These are phyloP conservation scores for Wickerhamomyces hampshirensis DNA, from an alignment of 805 yeast species.

Conservation along the genomic window DNA sequence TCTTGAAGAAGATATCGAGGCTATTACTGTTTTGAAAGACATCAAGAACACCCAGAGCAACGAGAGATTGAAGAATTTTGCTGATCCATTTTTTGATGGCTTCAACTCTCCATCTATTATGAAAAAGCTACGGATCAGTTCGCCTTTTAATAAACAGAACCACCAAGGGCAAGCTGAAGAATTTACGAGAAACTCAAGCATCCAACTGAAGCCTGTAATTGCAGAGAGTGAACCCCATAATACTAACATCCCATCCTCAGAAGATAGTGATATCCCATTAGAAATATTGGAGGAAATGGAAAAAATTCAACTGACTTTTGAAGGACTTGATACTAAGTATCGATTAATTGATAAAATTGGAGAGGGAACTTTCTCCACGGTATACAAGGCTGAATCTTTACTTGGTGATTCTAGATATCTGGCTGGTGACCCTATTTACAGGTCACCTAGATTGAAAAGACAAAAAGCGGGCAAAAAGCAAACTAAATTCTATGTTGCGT, in stretches of 20 bases:
- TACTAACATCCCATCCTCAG: slow-evolving; percentile 19
- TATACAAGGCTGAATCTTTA: slow-evolving; percentile 64
- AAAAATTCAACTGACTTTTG: slow-evolving; percentile 49
- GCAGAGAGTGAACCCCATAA: not conserved
- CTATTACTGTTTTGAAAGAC: slow-evolving; percentile 1
- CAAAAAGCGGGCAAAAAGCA: slow-evolving; percentile 33
- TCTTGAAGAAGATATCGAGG: not conserved
- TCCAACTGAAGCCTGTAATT: too few species aligned
- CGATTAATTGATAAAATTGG: slow-evolving; percentile 45
- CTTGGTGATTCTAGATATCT: slow-evolving; percentile 28
- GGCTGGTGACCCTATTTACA: slow-evolving; percentile 28
- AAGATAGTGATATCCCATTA: slow-evolving; percentile 41
- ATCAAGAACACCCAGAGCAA: slow-evolving; percentile 1
- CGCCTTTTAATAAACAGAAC: slow-evolving; percentile 15
- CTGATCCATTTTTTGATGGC: slow-evolving; percentile 20
- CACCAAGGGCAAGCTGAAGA: too few species aligned
- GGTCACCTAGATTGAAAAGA: slow-evolving; percentile 26
- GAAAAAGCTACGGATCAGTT: slow-evolving; percentile 14
- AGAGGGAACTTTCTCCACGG: slow-evolving; percentile 89
- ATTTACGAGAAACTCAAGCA: too few species aligned
- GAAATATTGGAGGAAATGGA: slow-evolving; percentile 57
- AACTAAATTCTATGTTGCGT: slow-evolving; percentile 57
- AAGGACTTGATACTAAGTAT: slow-evolving; percentile 36
- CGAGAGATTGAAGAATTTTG: slow-evolving; percentile 1
- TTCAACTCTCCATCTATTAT: slow-evolving; percentile 2